These are phyloP conservation scores for Daldinia grandis DNA, from an alignment of 495 filamentous ascomycete genomes.

Conservation along the genomic window DNA sequence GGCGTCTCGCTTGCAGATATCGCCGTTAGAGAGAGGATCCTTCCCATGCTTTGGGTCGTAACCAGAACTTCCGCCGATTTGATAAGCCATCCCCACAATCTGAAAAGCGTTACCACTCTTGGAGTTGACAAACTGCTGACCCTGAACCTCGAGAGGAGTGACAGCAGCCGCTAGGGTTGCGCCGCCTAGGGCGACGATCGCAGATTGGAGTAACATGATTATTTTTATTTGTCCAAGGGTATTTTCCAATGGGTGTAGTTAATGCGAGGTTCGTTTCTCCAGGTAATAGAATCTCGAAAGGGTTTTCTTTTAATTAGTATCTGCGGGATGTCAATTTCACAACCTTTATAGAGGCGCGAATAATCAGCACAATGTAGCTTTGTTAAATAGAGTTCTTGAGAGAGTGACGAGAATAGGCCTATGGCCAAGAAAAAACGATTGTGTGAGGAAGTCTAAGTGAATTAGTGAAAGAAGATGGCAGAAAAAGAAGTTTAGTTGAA, in stretches of 20 bases:
- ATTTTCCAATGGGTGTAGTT: slow-evolving; percentile 4
- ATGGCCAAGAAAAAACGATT: slow-evolving; percentile 29
- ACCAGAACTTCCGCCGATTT: slow-evolving; percentile 86
- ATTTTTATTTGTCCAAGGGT: slow-evolving; percentile 1
- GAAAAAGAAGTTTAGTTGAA: slow-evolving; percentile 13
- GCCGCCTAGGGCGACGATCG: slow-evolving; percentile 56
- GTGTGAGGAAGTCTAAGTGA: slow-evolving; percentile 31
- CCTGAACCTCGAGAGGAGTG: slow-evolving; percentile 73
- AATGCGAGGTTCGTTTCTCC: not conserved
- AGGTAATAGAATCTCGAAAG: slow-evolving; percentile 7
- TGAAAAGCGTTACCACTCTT: slow-evolving; percentile 82
- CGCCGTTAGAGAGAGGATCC: slow-evolving; percentile 80
- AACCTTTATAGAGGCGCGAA: slow-evolving; percentile 7
- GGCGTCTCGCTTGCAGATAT: slow-evolving; percentile 86
- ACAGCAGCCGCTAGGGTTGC: slow-evolving; percentile 70
- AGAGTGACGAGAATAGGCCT: slow-evolving; percentile 39
- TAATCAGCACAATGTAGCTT: slow-evolving; percentile 26
- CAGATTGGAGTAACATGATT: slow-evolving; percentile 49
- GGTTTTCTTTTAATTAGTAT: slow-evolving; percentile 21
- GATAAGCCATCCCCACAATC: slow-evolving; percentile 92
- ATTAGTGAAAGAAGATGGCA: slow-evolving; percentile 25
- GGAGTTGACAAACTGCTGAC: slow-evolving; percentile 84
- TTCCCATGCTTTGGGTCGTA: slow-evolving; percentile 67
- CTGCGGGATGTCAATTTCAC: slow-evolving; percentile 8
- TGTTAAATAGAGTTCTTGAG: slow-evolving; percentile 37